Conservation (phyloP, 805 yeast genomes). For the Pichia deserticola region DNA sequence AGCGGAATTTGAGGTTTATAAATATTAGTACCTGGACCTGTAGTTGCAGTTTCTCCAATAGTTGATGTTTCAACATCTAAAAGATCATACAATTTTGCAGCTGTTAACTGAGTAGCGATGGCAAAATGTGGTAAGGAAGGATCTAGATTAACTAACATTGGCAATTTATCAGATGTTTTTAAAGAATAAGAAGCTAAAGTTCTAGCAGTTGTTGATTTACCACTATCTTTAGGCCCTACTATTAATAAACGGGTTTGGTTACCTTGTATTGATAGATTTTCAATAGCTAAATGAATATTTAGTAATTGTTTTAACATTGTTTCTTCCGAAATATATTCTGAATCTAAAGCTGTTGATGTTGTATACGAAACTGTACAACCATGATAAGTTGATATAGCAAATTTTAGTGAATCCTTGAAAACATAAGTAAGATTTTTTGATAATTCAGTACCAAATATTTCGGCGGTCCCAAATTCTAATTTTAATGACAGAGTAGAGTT, state of each 20-base stretch:
- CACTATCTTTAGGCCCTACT: constrained; percentile 64
- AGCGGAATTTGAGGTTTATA: constrained; percentile 85
- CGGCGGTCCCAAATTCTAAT: constrained; percentile 66
- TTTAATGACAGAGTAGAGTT: background rate
- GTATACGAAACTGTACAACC: constrained; percentile 59
- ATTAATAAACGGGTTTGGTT: constrained; percentile 53
- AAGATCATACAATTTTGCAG: constrained; percentile 74
- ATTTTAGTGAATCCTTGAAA: constrained; percentile 44
- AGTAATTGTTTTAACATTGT: constrained; percentile 45
- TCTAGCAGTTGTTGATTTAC: constrained; percentile 72
- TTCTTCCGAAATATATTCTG: constrained; percentile 66
- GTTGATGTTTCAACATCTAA: constrained; percentile 63
- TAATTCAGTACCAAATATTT: constrained; percentile 88
- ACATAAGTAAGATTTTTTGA: constrained; percentile 59
- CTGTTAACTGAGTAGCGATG: constrained; percentile 78
- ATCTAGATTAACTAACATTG: constrained; percentile 71
- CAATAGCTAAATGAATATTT: constrained; percentile 71
- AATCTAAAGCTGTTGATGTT: constrained; percentile 30
- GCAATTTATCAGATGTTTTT: constrained; percentile 45
- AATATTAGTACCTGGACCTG: constrained; percentile 71
- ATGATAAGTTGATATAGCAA: constrained; percentile 51
- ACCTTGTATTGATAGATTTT: constrained; percentile 33
- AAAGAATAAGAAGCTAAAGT: constrained; percentile 68
- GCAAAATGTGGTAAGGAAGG: constrained; percentile 47
- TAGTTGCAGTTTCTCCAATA: constrained; percentile 73